Base-by-base conservation (phyloP, 1,284 basidiomycete species). In the Leccinum solheimii region DNA sequence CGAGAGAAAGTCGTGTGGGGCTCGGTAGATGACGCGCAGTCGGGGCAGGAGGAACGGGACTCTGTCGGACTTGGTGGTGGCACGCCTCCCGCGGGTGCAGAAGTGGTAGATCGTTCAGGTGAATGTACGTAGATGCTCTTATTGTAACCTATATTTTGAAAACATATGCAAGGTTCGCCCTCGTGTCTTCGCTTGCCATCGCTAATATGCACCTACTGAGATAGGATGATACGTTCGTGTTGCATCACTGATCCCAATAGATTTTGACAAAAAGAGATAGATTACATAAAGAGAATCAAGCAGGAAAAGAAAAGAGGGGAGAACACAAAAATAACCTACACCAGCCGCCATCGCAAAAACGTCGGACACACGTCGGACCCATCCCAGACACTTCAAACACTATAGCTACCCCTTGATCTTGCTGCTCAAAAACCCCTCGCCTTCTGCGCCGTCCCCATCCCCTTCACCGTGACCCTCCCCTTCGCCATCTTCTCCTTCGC, bases 381-480 rank as follows among this genome's bases (percentile, higher is more conserved):
- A 38, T 38, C 38, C 8, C 16, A n/a, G 2, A 43, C n/a, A 45
- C 43, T 23, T 45, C 26, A 3, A 11, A 43, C 7, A 1, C 27
- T 67, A 30, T 30, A 30, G 30, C 30, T 30, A 74, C 16, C 58
- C 66, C 40, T 60, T 64, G 6, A 72, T 59, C 49, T 65, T 73
- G 14, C 57, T 73, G 4, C 65, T 61, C 61, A 71, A 62, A 48
- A 70, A 76, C 3, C 68, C 73, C 16, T 74, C 74, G 6, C 72
- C 72, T 48, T 76, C 74, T 0, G 63, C 73, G 8, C 72, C 67
- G 10, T 73, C 43, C 5, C 43, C 43, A 3, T 45, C 72, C n/a
- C 63, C 69, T 0, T 66, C 63, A 9, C 62, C 67, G 23, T 72
- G 72, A 9, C 68, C 69, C 6, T 78, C 77, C n/a, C 73, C 78